Conservation (phyloP, 228 moss, liverwort and hornwort species). For the Sphagnum fallax region DNA sequence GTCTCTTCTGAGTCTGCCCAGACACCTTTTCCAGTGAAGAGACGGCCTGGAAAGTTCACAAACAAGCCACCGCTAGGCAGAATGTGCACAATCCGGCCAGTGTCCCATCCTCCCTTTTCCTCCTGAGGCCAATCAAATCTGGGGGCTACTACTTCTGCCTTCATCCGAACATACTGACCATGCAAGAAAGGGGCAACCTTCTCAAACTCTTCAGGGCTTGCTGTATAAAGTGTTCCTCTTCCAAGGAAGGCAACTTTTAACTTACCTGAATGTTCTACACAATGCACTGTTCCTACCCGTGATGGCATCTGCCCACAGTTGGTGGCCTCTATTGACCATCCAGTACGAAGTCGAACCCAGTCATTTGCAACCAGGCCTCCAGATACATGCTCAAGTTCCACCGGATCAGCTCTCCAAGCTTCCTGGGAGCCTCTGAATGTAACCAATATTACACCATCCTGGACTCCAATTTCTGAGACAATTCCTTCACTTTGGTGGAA, state of each 20-base stretch:
- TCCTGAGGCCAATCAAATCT: conserved; percentile 74
- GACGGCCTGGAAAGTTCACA: conserved; percentile 86
- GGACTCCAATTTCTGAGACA: conserved; percentile 56
- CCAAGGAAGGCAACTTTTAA: conserved; percentile 84
- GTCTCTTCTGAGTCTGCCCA: conserved; percentile 93
- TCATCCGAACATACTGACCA: conserved; percentile 76
- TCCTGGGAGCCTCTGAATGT: conserved; percentile 63
- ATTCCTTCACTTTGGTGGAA: conserved; percentile 50
- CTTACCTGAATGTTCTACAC: conserved; percentile 60
- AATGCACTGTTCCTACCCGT: conserved; percentile 68
- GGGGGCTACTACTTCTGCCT: conserved; percentile 51
- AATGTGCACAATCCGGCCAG: conserved; percentile 66
- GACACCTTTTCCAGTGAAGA: conserved; percentile 77
- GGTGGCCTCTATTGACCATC: conserved; percentile 37
- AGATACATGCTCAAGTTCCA: conserved; percentile 75
- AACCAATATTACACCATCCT: conserved; percentile 62
- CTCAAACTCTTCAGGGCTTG: conserved; percentile 62
- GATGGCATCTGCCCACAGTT: conserved; percentile 44
- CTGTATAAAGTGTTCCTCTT: conserved; percentile 72
- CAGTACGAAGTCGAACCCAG: conserved; percentile 70
- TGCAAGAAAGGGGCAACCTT: conserved; percentile 42
- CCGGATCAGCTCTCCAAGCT: conserved; percentile 92
- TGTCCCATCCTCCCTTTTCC: conserved; percentile 73
- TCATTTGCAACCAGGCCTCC: conserved; percentile 75
- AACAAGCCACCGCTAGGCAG: conserved; percentile 77